Percentiles rank a stretch among this genome's conserved stretches.
Evolutionary conservation across 164 flowering plant species (phyloP).

Genomic region (Saururus chinensis): DNA sequence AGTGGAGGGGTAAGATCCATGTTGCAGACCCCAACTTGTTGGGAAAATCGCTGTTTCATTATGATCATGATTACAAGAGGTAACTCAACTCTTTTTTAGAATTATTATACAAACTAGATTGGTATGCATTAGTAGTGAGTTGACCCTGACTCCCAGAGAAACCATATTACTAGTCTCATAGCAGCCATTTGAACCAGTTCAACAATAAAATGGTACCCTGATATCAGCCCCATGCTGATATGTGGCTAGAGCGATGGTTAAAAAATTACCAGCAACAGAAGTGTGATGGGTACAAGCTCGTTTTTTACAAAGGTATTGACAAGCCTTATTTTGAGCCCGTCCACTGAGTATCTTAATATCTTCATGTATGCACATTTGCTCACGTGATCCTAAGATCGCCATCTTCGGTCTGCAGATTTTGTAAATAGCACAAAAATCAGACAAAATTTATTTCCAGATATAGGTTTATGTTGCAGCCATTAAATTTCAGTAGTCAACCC

Average conservation of each 20-base stretch:
- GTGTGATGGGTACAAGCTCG: conserved; percentile 45
- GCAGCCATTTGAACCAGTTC: neutral
- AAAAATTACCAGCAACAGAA: conserved; percentile 42
- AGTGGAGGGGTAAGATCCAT: too few relatives aligned
- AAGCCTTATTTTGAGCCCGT: conserved; percentile 80
- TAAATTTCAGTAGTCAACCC: neutral
- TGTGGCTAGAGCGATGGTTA: neutral
- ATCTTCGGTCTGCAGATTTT: conserved; percentile 91
- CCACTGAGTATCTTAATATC: conserved; percentile 69
- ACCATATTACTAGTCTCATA: neutral
- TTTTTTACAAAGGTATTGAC: conserved; percentile 50
- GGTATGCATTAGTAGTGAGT: too few relatives aligned
- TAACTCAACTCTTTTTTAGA: too few relatives aligned
- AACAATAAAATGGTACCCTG: neutral
- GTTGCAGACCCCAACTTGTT: too few relatives aligned
- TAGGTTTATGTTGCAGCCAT: neutral
- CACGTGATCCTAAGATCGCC: conserved; percentile 91
- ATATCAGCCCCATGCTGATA: neutral
- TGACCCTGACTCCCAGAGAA: too few relatives aligned
- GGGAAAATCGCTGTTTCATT: too few relatives aligned
- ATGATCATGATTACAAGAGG: too few relatives aligned
- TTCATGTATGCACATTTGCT: conserved; percentile 88
- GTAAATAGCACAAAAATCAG: neutral
- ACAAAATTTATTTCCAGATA: too few relatives aligned
- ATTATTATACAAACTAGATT: too few relatives aligned